Base-by-base conservation (phyloP, 306 rosid species). In the Prosopis cineraria region DNA sequence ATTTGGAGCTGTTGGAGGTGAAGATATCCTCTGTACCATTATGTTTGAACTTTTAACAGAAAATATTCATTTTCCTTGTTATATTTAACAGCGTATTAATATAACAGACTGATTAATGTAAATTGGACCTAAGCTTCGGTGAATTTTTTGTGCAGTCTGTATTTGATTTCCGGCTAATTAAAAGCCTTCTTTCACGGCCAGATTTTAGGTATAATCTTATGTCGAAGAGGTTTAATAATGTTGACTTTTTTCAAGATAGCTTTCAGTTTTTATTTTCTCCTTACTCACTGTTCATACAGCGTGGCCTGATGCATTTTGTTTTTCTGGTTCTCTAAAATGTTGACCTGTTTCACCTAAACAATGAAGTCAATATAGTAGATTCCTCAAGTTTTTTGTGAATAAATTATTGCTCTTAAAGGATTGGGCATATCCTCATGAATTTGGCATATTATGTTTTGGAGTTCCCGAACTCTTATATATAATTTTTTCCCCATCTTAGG, bases 1-100 rank as follows among this genome's bases (percentile, higher is more conserved):
- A 96, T 86, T 78, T 93, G 87, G 99, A 93, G 84, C 85, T 93
- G 64, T 45, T 96, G 86, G 94, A 93, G 99, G 99, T 92, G 75
- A 77, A 80, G 68, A 82, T 82, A 68, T 80, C 37, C 7, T 60
- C 77, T 50, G 34, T 25, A 14, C 19, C 13, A 34, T 36, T 0
- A 19, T n/a, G 7, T 64, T 64, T 34, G 11, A 19, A 20, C 8
- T 37, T 65, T 36, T n/a, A 37, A 37, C 24, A 14, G 2, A 20
- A 31, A 5, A 19, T 17, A 65, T 65, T 34, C 8, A 65, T 65
- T 65, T 19, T 64, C 22, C 69, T 76, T 17, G 4, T 84, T 71
- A 40, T 58, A 50, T 59, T 80, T 78, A 52, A 50, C n/a, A n/a
- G n/a, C n/a, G n/a, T n/a, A n/a, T n/a, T n/a, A n/a, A n/a, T n/a